Evolutionary conservation across 23 red algal species (phyloP), one percentile per base, ranked within the genome.

Genomic region (Gracilaria gracilis): DNA sequence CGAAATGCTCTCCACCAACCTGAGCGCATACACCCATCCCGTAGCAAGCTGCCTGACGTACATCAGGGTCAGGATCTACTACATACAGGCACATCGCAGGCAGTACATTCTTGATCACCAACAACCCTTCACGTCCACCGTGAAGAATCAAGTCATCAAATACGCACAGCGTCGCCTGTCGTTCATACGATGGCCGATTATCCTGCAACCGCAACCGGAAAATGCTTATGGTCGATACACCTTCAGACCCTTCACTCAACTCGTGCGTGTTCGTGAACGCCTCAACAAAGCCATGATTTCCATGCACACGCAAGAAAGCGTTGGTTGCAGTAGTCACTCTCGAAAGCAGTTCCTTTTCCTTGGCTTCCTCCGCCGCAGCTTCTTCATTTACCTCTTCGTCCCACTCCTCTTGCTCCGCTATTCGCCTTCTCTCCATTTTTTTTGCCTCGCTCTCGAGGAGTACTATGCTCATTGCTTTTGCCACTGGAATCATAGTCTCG

Each of bases 1-100:
- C 14, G 34, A 96, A 92, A 27, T 54, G 42, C 12, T 79, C 81
- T 9, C 93, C 97, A 82, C 93, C 90, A 17, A 90, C 51, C 74
- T 96, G 80, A 44, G 97, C 97, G 65, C 91, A 89, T 0, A 94
- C 83, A 36, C 97, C 93, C 9, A 99, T 64, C 28, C 97, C 97
- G 81, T 91, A 99, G 25, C 84, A 75, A 39, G 97, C 97, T 2
- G 97, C 94, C 50, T 95, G 93, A 13, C 92, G 84, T 35, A 99
- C 91, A 9, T 93, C 85, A 44, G 93, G 29, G 54, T 96, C 88
- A 9, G 54, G 61, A 71, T 99, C 97, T 11, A 62, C 38, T 19
- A 77, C 62, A 57, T 96, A 99, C 7, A 67, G 57, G 39, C 64
- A 66, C 84, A 99, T 88, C 25, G 92, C 86, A 37, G 93, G 93